Evolutionary conservation across 495 filamentous ascomycete genomes (phyloP).

Genomic region (Hypoxylon fragiforme): DNA sequence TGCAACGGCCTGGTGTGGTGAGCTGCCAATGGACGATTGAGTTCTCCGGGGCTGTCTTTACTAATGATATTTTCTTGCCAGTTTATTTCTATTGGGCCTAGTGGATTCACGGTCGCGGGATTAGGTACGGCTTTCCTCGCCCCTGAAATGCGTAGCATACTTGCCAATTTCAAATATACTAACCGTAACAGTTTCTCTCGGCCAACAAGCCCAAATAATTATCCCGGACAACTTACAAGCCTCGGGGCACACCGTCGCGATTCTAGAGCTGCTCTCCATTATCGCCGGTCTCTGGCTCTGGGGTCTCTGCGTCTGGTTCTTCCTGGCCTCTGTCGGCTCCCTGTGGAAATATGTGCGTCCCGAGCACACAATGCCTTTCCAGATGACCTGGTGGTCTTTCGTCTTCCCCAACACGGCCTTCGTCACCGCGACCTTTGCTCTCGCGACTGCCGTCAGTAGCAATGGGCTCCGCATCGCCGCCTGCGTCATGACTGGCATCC

Average conservation of each 20-base stretch:
- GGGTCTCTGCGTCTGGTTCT: constrained; percentile 86
- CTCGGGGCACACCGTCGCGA: constrained; percentile 41
- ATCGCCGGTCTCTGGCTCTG: constrained; percentile 75
- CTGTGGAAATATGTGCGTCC: constrained; percentile 70
- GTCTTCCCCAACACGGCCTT: constrained; percentile 85
- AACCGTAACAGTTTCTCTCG: constrained; percentile 43
- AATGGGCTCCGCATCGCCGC: constrained; percentile 67
- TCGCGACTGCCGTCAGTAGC: constrained; percentile 67
- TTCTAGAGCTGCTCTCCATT: constrained; percentile 46
- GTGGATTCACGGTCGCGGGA: constrained; percentile 76
- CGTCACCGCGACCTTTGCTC: constrained; percentile 70
- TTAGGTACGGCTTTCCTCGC: constrained; percentile 40
- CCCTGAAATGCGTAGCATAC: no score
- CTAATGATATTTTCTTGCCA: constrained; percentile 15
- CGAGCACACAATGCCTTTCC: constrained; percentile 65
- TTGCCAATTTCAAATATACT: neutral
- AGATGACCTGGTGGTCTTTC: constrained; percentile 89
- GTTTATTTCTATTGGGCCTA: constrained; percentile 81
- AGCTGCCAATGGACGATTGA: neutral
- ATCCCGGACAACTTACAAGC: constrained; percentile 46
- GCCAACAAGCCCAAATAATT: constrained; percentile 41
- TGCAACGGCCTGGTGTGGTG: constrained; percentile 73
- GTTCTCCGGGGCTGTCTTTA: neutral
- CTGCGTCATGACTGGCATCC: constrained; percentile 61
- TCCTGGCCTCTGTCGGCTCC: constrained; percentile 75